phyloP scores from a whole-genome alignment of 345 rosid species.

The Salix viminalis region DNA sequence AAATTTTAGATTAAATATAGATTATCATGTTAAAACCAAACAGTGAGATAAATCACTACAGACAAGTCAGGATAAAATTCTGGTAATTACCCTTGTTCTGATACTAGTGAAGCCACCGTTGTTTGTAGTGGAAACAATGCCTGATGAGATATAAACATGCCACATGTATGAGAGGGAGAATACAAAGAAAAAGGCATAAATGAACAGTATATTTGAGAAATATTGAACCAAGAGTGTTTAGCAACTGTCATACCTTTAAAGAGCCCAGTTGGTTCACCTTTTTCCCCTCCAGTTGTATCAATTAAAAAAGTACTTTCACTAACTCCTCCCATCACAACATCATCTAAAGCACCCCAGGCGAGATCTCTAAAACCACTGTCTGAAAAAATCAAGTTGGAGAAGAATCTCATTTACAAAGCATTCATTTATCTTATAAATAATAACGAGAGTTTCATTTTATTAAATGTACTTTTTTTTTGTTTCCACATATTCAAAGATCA shows the following conservation, averaged over 20 bases:
- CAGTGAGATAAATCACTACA: not conserved
- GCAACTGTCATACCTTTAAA: slow-evolving; percentile 56
- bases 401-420: not conserved
- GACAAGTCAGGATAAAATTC: slow-evolving; percentile 2
- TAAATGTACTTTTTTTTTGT: not conserved
- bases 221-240: not conserved
- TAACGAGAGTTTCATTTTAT: no score
- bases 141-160: slow-evolving; percentile 32
- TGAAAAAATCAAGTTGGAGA: slow-evolving; percentile 26
- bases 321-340: slow-evolving; percentile 97
- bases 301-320: slow-evolving; percentile 72
- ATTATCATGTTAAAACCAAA: not conserved
- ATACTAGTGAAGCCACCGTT: slow-evolving; percentile 91
- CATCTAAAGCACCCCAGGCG: slow-evolving; percentile 95
- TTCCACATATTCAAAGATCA: no score
- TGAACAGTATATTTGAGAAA: not conserved
- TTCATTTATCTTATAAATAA: not conserved
- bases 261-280: slow-evolving; percentile 62
- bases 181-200: not conserved
- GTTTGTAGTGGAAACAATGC: slow-evolving; percentile 82
- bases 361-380: slow-evolving; percentile 65
- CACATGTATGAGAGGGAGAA: not conserved
- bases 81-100: slow-evolving; percentile 63
- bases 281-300: slow-evolving; percentile 68
- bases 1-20: no score